Evolutionary conservation across 2,329 filamentous ascomycete genomes (phyloP), one percentile per base, ranked within the genome.

Genomic region (Xylariaceae sp.): DNA sequence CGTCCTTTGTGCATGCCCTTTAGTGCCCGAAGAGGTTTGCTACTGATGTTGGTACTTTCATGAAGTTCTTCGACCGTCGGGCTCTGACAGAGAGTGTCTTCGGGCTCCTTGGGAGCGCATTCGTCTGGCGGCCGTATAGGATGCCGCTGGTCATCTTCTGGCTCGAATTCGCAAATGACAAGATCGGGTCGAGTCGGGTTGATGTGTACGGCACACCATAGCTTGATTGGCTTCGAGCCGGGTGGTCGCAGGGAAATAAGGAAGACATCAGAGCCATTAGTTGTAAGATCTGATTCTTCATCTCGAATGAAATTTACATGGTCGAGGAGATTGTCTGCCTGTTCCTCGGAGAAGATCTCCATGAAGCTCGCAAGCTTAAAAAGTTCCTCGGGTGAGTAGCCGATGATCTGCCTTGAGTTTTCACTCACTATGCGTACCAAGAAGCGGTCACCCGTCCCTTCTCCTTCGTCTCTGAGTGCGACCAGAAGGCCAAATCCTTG

Each of bases 201-300:
- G 53, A 88, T 80, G 64, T 96, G 91, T 61, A 94, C 85, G 7
- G 89, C 90, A 68, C 89, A 95, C 91, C 91, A 96, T 1, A 95
- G 72, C 66, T 92, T 94, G 49, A 80, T 75, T 3, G 75, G 76
- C 55, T 77, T 75, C 37, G 74, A 67, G 22, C 78, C 74, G 0
- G 83, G 79, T 0, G 76, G 71, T n/a, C 81, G 81, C 42, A 95
- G 77, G 0, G 87, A 85, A 47, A 95, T 71, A 46, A 88, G 88
- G 62, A 96, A 94, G 2, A 96, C 88, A 63, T 95, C 90, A 0
- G 90, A 90, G 0, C 90, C 91, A 59, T 92, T 91, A 1, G 80
- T 72, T 0, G 80, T 76, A 0, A 89, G 84, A 65, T 95, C 89
- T 0, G 85, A 81, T 10, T 89, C 87, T 58, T 94, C 89, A 47